These are phyloP conservation scores for Citrus sp. DNA, from an alignment of 345 rosid species.

Conservation along the genomic window DNA sequence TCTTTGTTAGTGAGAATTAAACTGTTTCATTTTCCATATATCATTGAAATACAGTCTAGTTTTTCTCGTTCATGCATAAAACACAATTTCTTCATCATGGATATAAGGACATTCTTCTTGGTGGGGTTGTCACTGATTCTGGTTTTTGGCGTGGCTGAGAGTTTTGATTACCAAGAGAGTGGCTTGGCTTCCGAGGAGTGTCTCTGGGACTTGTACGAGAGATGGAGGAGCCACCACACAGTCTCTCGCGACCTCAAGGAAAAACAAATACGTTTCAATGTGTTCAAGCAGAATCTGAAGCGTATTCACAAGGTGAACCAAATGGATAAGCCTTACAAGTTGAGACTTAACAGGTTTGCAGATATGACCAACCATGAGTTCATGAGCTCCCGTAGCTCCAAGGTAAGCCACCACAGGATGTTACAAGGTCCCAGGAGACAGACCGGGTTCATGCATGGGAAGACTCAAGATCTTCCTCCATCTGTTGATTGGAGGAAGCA, in stretches of 20 bases:
- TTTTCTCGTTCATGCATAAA: background rate
- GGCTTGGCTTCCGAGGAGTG: slow-evolving; percentile 38
- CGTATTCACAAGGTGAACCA: slow-evolving; percentile 41
- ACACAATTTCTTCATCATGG: background rate
- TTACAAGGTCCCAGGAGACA: slow-evolving; percentile 20
- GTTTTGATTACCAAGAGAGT: slow-evolving; percentile 36
- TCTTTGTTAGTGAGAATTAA: background rate
- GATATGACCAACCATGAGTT: slow-evolving; percentile 46
- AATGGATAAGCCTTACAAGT: slow-evolving; percentile 40
- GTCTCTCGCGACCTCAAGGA: slow-evolving; percentile 29
- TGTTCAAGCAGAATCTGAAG: slow-evolving; percentile 38
- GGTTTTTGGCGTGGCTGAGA: slow-evolving; percentile 18
- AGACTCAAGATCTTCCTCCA: slow-evolving; percentile 21
- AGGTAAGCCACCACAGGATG: slow-evolving; percentile 35
- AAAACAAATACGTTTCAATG: slow-evolving; percentile 39
- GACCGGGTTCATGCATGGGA: slow-evolving; percentile 20
- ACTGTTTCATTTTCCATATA: background rate
- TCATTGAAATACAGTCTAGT: background rate
- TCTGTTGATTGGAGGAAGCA: slow-evolving; percentile 41
- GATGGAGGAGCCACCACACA: slow-evolving; percentile 48
- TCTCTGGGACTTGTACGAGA: slow-evolving; percentile 40
- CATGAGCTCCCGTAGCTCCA: slow-evolving; percentile 28
- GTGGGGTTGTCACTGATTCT: slow-evolving; percentile 23
- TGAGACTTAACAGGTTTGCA: slow-evolving; percentile 30
- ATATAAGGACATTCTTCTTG: slow-evolving; percentile 9